These are phyloP conservation scores for Blastocystis sp. DNA, from an alignment of 352 stramenopile species.

Conservation along the genomic window DNA sequence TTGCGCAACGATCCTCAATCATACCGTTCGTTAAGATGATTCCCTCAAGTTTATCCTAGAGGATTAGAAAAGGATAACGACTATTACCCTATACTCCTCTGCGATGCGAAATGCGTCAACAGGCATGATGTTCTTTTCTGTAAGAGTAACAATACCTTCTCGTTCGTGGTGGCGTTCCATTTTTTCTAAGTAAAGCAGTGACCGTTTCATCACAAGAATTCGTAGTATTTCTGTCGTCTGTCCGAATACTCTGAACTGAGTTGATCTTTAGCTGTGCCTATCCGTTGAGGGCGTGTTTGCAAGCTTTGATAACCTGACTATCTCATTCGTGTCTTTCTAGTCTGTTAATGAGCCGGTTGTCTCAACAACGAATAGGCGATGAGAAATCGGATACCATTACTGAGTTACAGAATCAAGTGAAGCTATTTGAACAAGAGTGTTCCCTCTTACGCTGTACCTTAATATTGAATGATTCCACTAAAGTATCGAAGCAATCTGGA, in stretches of 20 bases:
- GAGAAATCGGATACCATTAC: too few relatives aligned
- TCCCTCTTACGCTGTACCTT: background rate
- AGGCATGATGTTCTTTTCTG: background rate
- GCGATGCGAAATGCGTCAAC: background rate
- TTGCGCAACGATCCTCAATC: conserved; percentile 81
- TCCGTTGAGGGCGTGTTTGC: too few relatives aligned
- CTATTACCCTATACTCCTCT: conserved; percentile 6
- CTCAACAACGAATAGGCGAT: too few relatives aligned
- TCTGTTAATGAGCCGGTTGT: too few relatives aligned
- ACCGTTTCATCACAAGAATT: background rate
- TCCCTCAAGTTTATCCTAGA: conserved; percentile 35
- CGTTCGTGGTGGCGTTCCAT: background rate
- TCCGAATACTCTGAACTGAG: too few relatives aligned
- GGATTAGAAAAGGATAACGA: background rate
- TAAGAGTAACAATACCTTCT: conserved; percentile 19
- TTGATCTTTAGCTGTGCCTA: too few relatives aligned
- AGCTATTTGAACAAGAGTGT: too few relatives aligned
- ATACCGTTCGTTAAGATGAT: conserved; percentile 68
- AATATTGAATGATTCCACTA: background rate
- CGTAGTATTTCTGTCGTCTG: too few relatives aligned
- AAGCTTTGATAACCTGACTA: too few relatives aligned
- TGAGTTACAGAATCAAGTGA: too few relatives aligned
- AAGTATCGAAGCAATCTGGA: background rate
- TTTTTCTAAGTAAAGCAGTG: background rate
- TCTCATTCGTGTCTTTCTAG: too few relatives aligned